Percentiles rank a stretch among this genome's conserved stretches.
phyloP scores from a whole-genome alignment of 176 grass and related monocot species.

The Aegilops bicornis region DNA sequence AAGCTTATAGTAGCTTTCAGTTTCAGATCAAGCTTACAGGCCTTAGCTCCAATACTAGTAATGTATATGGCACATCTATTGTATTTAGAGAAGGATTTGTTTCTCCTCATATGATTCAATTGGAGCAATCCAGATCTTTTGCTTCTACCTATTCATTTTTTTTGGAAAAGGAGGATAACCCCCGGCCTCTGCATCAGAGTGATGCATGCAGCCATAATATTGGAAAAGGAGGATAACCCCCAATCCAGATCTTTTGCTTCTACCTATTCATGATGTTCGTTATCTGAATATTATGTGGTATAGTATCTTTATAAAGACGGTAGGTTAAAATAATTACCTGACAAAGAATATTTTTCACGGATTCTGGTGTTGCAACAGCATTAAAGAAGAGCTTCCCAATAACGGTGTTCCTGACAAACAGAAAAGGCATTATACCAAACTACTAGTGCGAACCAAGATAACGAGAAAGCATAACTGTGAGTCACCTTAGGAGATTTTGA shows the following conservation, averaged over 20 bases:
- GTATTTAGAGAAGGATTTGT: neutral
- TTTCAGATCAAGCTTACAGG: conserved; percentile 1
- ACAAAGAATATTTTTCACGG: conserved; percentile 86
- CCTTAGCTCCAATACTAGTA: neutral
- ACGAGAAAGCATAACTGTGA: conserved; percentile 3
- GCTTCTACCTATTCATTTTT: neutral
- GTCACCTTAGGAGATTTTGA: conserved; percentile 80
- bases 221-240: too few relatives aligned
- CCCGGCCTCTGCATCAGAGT: too few relatives aligned
- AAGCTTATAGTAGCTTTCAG: conserved; percentile 9
- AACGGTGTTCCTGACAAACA: conserved; percentile 68
- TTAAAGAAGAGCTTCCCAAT: conserved; percentile 92
- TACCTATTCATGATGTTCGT: neutral
- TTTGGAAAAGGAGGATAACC: too few relatives aligned
- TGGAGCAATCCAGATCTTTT: neutral
- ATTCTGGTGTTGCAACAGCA: conserved; percentile 83
- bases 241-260: neutral
- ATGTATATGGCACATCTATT: neutral
- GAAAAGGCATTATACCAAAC: conserved; percentile 28
- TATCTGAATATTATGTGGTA: neutral
- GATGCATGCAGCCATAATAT: too few relatives aligned
- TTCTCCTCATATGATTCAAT: neutral
- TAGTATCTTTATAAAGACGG: neutral
- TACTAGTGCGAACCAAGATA: neutral
- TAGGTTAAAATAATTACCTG: conserved; percentile 53